Conservation (phyloP, 352 stramenopile genomes). For the Aphanomyces stellatus region DNA sequence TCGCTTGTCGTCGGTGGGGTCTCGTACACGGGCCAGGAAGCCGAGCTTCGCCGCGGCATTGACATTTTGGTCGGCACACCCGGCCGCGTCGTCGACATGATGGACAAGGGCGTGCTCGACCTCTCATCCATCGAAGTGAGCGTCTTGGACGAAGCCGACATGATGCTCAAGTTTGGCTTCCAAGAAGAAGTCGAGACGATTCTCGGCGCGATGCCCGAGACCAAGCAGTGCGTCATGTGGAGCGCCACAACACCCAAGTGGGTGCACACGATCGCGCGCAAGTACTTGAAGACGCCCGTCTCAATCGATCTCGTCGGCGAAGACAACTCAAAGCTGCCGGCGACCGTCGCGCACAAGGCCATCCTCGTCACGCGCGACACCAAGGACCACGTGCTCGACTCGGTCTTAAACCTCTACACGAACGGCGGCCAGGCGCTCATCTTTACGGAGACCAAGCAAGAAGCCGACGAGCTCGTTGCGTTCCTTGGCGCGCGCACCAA, state of each 20-base stretch:
- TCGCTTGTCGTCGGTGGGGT: conserved; percentile 91
- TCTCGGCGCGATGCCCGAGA: conserved; percentile 65
- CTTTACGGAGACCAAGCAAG: conserved; percentile 96
- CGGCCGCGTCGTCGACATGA: conserved; percentile 94
- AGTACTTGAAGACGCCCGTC: conserved; percentile 90
- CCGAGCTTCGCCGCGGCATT: conserved; percentile 79
- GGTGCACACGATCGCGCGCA: conserved; percentile 89
- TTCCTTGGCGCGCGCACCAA: conserved; percentile 52
- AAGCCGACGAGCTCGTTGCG: conserved; percentile 92
- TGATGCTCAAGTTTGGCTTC: conserved; percentile 99
- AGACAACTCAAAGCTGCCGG: conserved; percentile 67
- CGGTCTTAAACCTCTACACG: conserved; percentile 55
- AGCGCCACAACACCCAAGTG: conserved; percentile 94
- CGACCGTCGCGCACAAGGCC: conserved; percentile 88
- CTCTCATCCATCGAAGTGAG: conserved; percentile 85
- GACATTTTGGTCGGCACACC: conserved; percentile 95
- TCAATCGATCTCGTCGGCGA: conserved; percentile 92
- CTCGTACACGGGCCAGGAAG: conserved; percentile 90
- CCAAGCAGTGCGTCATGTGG: conserved; percentile 92
- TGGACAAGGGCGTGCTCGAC: conserved; percentile 89
- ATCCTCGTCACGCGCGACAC: conserved; percentile 82
- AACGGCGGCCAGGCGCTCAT: conserved; percentile 86
- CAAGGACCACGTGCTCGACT: conserved; percentile 55
- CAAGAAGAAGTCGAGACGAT: conserved; percentile 96
- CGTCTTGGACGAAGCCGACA: conserved; percentile 95